phyloP scores from a whole-genome alignment of 2,329 filamentous ascomycete genomes.

The Pyrenochaeta sp. region DNA sequence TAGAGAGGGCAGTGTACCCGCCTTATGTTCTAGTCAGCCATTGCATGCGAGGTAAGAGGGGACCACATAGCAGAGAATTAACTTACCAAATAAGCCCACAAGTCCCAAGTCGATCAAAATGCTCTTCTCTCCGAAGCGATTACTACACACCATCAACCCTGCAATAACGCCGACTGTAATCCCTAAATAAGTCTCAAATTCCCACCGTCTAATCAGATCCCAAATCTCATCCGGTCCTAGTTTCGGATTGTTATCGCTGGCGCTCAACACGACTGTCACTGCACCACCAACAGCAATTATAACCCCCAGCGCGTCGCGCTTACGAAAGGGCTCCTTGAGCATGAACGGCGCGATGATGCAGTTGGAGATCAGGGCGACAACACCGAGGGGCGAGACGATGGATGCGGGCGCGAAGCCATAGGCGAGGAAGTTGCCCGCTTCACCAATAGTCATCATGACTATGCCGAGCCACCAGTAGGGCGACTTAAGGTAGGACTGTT shows the following conservation, averaged over 20 bases:
- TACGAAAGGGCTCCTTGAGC: slow-evolving; percentile 88
- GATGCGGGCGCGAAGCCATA: slow-evolving; percentile 98
- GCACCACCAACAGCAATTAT: slow-evolving; percentile 86
- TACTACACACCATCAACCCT: slow-evolving; percentile 81
- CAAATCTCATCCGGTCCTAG: slow-evolving; percentile 90
- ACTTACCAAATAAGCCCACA: slow-evolving; percentile 86
- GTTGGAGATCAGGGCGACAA: slow-evolving; percentile 96
- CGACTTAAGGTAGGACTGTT: slow-evolving; percentile 83
- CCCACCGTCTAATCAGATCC: slow-evolving; percentile 84
- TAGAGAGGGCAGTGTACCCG: slow-evolving; percentile 95
- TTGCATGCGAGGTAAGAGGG: not conserved
- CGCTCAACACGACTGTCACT: slow-evolving; percentile 91
- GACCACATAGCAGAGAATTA: not conserved
- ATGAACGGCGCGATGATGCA: slow-evolving; percentile 95
- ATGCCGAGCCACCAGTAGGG: slow-evolving; percentile 98
- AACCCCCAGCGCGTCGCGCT: slow-evolving; percentile 86
- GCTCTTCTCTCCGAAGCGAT: slow-evolving; percentile 81
- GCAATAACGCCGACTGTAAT: slow-evolving; percentile 78
- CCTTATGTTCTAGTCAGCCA: slow-evolving; percentile 55
- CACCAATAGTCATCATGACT: slow-evolving; percentile 88
- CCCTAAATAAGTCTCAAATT: slow-evolving; percentile 89
- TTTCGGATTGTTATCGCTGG: slow-evolving; percentile 87
- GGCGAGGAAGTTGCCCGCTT: slow-evolving; percentile 94
- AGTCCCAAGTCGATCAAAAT: slow-evolving; percentile 93
- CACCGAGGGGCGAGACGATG: slow-evolving; percentile 93